Evolutionary conservation across 345 rosid species (phyloP).

Genomic region (Sonneratia caseolaris): DNA sequence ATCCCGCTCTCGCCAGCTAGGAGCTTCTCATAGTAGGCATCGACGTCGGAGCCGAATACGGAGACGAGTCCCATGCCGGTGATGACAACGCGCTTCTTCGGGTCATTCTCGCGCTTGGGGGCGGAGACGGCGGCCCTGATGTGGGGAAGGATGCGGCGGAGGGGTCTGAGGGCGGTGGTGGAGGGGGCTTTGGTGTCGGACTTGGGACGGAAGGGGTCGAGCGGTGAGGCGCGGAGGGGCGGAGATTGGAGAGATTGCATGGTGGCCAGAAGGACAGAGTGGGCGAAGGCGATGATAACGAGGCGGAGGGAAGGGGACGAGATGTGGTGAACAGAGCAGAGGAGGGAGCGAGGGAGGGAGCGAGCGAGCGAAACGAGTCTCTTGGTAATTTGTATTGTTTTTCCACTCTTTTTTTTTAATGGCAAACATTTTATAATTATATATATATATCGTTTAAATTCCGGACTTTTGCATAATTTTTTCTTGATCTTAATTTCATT

Average conservation of each 20-base stretch:
- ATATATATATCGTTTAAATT: too few relatives aligned
- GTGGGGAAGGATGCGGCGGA: slow-evolving; percentile 25
- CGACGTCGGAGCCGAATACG: slow-evolving; percentile 87
- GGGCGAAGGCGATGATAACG: slow-evolving; percentile 6
- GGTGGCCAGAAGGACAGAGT: slow-evolving; percentile 17
- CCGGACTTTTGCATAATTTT: too few relatives aligned
- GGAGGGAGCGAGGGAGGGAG: background rate
- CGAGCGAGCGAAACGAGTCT: background rate
- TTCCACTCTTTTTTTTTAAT: background rate
- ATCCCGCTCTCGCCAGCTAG: slow-evolving; percentile 91
- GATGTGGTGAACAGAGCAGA: background rate
- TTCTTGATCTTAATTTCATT: too few relatives aligned
- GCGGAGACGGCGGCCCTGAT: slow-evolving; percentile 42
- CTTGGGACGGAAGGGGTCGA: slow-evolving; percentile 30
- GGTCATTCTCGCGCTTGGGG: slow-evolving; percentile 97
- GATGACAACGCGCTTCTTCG: slow-evolving; percentile 86
- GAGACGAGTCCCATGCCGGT: slow-evolving; percentile 97
- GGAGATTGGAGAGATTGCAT: slow-evolving; percentile 72
- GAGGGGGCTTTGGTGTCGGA: slow-evolving; percentile 21
- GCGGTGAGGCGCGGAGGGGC: slow-evolving; percentile 47
- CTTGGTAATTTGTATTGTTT: background rate
- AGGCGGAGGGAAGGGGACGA: background rate
- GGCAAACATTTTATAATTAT: too few relatives aligned
- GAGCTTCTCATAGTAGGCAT: slow-evolving; percentile 70
- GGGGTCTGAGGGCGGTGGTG: slow-evolving; percentile 22